phyloP scores from a whole-genome alignment of 352 stramenopile genomes.

The Globisporangium abappressorium region DNA sequence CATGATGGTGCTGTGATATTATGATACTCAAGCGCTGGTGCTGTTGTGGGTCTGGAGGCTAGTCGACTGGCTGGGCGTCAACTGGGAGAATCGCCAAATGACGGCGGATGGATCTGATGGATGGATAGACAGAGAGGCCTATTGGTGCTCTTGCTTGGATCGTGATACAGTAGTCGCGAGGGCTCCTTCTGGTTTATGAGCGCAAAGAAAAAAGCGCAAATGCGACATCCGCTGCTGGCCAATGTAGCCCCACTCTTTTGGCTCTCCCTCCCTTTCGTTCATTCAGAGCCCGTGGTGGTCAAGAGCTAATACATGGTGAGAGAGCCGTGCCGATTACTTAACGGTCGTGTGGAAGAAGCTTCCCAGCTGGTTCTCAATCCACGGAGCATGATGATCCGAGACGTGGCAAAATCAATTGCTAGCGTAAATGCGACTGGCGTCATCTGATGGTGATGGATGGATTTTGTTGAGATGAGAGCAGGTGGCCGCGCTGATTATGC shows the following conservation, averaged over 20 bases:
- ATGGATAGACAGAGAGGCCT: not conserved
- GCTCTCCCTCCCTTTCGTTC: not conserved
- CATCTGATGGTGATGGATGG: not conserved
- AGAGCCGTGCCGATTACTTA: not conserved
- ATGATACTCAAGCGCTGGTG: not conserved
- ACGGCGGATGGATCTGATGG: not conserved
- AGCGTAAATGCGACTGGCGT: too few relatives aligned
- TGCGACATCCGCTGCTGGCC: not conserved
- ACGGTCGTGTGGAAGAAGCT: not conserved
- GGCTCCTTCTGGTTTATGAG: not conserved
- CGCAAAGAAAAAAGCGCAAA: constrained; percentile 2
- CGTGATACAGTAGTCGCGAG: not conserved
- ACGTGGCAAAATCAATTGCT: not conserved
- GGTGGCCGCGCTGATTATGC: not conserved
- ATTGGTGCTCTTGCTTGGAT: not conserved
- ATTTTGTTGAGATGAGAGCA: not conserved
- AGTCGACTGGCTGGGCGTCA: not conserved
- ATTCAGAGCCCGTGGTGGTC: not conserved
- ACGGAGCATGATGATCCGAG: not conserved
- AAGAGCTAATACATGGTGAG: not conserved
- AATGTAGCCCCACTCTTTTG: not conserved
- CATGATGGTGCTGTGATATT: constrained; percentile 27
- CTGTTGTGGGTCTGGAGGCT: not conserved
- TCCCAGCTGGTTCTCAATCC: not conserved
- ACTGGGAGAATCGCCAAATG: constrained; percentile 1